Conservation (phyloP, 768 basidiomycete species). For the Trametes meyenii region DNA sequence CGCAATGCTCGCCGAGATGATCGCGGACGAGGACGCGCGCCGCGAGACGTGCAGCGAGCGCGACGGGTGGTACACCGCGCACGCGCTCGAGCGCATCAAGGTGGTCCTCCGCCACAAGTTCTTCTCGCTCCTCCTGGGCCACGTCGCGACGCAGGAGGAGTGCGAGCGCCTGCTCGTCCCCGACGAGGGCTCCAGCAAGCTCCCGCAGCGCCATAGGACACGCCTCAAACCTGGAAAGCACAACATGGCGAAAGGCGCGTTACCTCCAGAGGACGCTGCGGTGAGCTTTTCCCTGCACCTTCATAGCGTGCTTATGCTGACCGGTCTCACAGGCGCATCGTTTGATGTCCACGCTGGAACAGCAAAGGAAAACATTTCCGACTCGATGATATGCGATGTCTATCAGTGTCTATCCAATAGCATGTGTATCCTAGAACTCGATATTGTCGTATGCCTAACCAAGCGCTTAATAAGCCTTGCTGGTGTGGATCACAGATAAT, state of each 20-base stretch:
- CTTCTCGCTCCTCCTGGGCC: conserved; percentile 74
- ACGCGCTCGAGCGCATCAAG: conserved; percentile 82
- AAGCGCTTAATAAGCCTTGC: no score
- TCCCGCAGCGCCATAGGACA: conserved; percentile 37
- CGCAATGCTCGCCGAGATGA: conserved; percentile 79
- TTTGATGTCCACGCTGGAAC: conserved; percentile 64
- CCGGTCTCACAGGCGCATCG: conserved; percentile 57
- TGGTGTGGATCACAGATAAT: no score
- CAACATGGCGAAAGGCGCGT: conserved; percentile 87
- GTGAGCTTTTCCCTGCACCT: conserved; percentile 44
- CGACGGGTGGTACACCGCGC: conserved; percentile 86
- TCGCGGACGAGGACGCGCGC: conserved; percentile 69
- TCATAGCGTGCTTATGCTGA: background rate
- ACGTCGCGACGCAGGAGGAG: conserved; percentile 71
- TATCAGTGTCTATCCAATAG: no score
- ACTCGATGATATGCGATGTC: background rate
- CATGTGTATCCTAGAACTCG: no score
- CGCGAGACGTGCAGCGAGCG: conserved; percentile 77
- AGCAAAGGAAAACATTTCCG: conserved; percentile 27
- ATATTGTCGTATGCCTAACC: no score
- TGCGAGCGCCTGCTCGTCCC: conserved; percentile 64
- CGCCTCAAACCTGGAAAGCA: conserved; percentile 71
- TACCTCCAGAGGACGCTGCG: conserved; percentile 82
- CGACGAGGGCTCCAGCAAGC: conserved; percentile 29
- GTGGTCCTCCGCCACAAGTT: conserved; percentile 84